Evolutionary conservation across 148 eudicot species (phyloP).

Genomic region (Rhododendron kiyosumense): DNA sequence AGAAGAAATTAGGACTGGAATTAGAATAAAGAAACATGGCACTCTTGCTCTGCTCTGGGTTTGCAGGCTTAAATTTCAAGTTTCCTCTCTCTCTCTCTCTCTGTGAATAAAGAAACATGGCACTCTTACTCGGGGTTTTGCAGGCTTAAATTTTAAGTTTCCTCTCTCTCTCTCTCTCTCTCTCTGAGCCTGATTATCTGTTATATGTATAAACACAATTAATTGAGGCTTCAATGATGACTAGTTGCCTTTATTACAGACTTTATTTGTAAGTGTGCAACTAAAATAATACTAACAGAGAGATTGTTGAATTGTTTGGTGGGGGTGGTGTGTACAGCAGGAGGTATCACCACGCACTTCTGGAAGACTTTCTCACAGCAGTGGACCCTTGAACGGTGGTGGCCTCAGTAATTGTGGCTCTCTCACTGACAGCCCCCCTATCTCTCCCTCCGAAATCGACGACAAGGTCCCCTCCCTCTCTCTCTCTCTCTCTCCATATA

Average conservation of each 20-base stretch:
- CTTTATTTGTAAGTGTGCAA: not conserved
- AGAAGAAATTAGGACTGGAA: not conserved
- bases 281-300: not conserved
- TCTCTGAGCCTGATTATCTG: not conserved
- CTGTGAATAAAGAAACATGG: too few relatives aligned
- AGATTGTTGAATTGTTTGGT: not conserved
- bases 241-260: not conserved
- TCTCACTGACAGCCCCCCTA: too few relatives aligned
- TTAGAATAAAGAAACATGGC: not conserved
- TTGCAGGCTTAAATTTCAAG: not conserved
- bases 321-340: not conserved
- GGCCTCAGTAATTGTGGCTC: not conserved
- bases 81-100: not conserved
- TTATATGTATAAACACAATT: not conserved
- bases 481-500: not conserved
- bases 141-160: not conserved
- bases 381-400: conserved; percentile 11
- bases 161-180: not conserved
- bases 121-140: not conserved
- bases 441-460: too few relatives aligned
- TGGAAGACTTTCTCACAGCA: conserved; percentile 12
- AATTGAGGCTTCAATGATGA: not conserved
- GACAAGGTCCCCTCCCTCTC: too few relatives aligned
- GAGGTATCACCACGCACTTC: too few relatives aligned
- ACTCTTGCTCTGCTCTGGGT: conserved; percentile 10